These are phyloP conservation scores for Penicillium nucicola DNA, from an alignment of 495 filamentous ascomycete species.

Conservation along the genomic window DNA sequence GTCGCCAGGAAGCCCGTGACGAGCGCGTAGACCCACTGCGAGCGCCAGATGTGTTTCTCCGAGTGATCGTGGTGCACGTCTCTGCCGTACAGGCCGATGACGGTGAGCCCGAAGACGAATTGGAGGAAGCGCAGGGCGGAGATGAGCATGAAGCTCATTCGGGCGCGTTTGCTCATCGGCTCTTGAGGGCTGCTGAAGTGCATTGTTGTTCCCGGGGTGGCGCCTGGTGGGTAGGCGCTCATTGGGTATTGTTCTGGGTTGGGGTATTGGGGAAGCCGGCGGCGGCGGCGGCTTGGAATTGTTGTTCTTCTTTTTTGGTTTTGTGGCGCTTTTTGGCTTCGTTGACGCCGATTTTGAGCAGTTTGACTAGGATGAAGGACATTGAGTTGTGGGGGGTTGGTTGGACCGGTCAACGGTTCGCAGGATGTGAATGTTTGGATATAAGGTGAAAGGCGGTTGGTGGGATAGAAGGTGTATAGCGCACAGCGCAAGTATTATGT, in stretches of 20 bases:
- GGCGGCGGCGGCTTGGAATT: conserved; percentile 20
- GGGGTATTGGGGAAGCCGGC: conserved; percentile 2
- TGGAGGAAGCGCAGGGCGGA: conserved; percentile 63
- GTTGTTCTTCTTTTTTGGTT: conserved; percentile 25
- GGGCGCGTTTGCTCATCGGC: conserved; percentile 14
- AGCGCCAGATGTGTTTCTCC: conserved; percentile 46
- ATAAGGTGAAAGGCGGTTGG: conserved; percentile 2
- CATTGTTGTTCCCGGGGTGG: conserved; percentile 16
- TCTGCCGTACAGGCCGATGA: conserved; percentile 74
- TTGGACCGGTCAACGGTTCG: background rate
- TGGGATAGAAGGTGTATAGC: background rate
- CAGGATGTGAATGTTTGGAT: background rate
- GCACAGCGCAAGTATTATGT: conserved; percentile 4
- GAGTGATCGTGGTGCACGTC: conserved; percentile 62
- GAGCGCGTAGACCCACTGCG: conserved; percentile 76
- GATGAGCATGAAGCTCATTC: conserved; percentile 10
- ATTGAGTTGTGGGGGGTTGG: conserved; percentile 11
- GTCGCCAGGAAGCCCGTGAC: conserved; percentile 60
- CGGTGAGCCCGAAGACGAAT: conserved; percentile 69
- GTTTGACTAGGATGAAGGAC: conserved; percentile 30
- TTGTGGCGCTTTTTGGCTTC: conserved; percentile 30
- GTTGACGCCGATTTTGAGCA: conserved; percentile 27
- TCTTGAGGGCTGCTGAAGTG: conserved; percentile 8
- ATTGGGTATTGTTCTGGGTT: conserved; percentile 16
- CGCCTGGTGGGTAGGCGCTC: conserved; percentile 19